A percentile compares a stretch with the other conserved stretches of the same genome.
Conservation (phyloP, 805 yeast species). For the Nadsonia fulvescens region DNA sequence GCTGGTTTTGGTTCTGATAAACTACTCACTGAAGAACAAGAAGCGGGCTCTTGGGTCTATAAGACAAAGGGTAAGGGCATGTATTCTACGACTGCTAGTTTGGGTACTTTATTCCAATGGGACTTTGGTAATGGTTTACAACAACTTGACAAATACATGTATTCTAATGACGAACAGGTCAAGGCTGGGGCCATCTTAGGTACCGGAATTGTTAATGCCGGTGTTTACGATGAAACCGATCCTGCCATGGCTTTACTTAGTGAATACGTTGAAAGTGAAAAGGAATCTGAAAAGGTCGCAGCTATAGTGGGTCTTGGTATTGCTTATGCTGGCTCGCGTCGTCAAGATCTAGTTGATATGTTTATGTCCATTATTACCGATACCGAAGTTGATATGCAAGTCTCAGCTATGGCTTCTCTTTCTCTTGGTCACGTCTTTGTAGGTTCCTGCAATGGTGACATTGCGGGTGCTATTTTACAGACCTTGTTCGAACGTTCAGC, state of each 20-base stretch:
- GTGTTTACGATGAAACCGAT: slow-evolving; percentile 90
- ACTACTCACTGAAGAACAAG: slow-evolving; percentile 49
- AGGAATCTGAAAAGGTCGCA: slow-evolving; percentile 48
- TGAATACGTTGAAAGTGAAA: slow-evolving; percentile 56
- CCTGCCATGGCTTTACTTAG: slow-evolving; percentile 72
- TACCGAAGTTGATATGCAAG: slow-evolving; percentile 52
- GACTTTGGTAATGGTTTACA: slow-evolving; percentile 78
- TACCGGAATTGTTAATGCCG: slow-evolving; percentile 79
- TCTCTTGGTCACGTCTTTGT: slow-evolving; percentile 89
- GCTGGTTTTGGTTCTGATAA: slow-evolving; percentile 84
- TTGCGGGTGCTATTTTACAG: slow-evolving; percentile 81
- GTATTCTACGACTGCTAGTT: slow-evolving; percentile 78
- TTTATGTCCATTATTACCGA: slow-evolving; percentile 74
- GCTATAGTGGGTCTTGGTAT: slow-evolving; percentile 85
- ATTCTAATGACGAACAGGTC: slow-evolving; percentile 68
- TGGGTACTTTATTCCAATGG: slow-evolving; percentile 88
- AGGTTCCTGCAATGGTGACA: slow-evolving; percentile 90
- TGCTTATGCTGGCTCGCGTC: slow-evolving; percentile 86
- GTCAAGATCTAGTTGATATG: slow-evolving; percentile 62
- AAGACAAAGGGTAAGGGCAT: slow-evolving; percentile 84
- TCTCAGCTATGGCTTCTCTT: slow-evolving; percentile 70
- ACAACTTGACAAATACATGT: slow-evolving; percentile 70
- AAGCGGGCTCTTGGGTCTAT: slow-evolving; percentile 67
- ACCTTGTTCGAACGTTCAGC: slow-evolving; percentile 74
- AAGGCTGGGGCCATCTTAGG: slow-evolving; percentile 96